A percentile compares a stretch with the other conserved stretches of the same genome.
Evolutionary conservation across 306 rosid genomes (phyloP).

Genomic region (Castanea sativa): DNA sequence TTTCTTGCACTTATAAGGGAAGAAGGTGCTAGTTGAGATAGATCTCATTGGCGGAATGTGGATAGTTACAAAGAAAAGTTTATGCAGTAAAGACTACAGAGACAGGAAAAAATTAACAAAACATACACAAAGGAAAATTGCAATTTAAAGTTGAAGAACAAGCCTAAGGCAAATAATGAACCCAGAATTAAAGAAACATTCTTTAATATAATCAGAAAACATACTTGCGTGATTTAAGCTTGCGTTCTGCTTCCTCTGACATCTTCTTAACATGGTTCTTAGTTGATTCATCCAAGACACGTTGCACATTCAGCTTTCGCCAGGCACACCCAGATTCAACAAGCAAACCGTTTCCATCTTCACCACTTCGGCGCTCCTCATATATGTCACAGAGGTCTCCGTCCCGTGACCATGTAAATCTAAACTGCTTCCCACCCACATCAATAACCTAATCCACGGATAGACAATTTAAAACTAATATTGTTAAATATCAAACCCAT

Average conservation of each 20-base stretch:
- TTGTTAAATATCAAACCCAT: conserved; percentile 8
- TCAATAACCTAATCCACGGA: conserved; percentile 69
- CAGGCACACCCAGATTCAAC: conserved; percentile 92
- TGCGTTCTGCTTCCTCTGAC: conserved; percentile 92
- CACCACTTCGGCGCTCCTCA: conserved; percentile 75
- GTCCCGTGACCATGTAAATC: conserved; percentile 82
- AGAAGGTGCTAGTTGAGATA: too few relatives aligned
- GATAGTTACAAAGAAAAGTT: background rate
- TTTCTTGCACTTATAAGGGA: too few relatives aligned
- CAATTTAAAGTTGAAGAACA: conserved; percentile 1
- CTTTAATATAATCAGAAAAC: conserved; percentile 16
- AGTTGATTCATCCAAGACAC: conserved; percentile 83
- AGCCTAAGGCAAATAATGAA: conserved; percentile 6
- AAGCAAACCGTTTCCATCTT: conserved; percentile 76
- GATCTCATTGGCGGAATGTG: background rate
- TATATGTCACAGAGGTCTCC: conserved; percentile 90
- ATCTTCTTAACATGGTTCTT: conserved; percentile 74
- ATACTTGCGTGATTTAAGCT: conserved; percentile 72
- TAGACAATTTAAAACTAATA: conserved; percentile 18
- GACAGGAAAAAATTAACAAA: background rate
- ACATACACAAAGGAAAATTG: background rate
- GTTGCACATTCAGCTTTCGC: conserved; percentile 92
- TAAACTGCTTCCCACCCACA: conserved; percentile 90
- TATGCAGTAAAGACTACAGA: background rate
- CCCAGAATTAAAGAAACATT: conserved; percentile 1